These are phyloP conservation scores for Candolleomyces aberdarensis DNA, from an alignment of 768 basidiomycete species.

Conservation along the genomic window DNA sequence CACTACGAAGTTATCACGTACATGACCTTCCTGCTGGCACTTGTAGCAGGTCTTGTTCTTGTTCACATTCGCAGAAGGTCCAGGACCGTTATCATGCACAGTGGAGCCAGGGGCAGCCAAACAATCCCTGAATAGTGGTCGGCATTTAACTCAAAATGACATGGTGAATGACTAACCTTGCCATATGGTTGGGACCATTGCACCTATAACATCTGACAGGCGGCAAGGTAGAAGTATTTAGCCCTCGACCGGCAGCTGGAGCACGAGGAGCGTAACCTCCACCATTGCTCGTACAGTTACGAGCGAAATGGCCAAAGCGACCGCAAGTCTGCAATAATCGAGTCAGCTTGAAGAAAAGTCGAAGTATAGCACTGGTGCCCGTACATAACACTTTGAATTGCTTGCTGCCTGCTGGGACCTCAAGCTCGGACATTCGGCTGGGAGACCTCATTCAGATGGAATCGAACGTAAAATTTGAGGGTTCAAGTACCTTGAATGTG, in stretches of 20 bases:
- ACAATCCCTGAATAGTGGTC: conserved; percentile 57
- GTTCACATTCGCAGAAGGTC: conserved; percentile 39
- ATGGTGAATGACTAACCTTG: conserved; percentile 45
- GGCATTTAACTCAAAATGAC: background rate
- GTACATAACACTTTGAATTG: conserved; percentile 83
- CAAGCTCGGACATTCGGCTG: conserved; percentile 80
- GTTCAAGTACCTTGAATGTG: conserved; percentile 60
- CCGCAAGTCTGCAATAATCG: conserved; percentile 61
- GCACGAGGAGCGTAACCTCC: conserved; percentile 61
- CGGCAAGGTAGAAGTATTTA: conserved; percentile 75
- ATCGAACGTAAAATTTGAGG: background rate
- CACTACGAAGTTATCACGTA: conserved; percentile 34
- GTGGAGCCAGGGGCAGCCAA: conserved; percentile 67
- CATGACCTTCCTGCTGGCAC: conserved; percentile 85
- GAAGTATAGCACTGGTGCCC: conserved; percentile 18
- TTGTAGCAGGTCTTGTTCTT: conserved; percentile 85
- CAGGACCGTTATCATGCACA: conserved; percentile 43
- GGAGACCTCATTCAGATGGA: background rate
- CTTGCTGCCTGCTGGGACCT: conserved; percentile 56
- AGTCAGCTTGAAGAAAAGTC: background rate
- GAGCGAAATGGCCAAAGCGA: conserved; percentile 80
- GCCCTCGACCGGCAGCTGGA: conserved; percentile 69
- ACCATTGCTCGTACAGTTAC: conserved; percentile 55
- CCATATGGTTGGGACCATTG: conserved; percentile 86
- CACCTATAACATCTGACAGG: conserved; percentile 89